phyloP scores from a whole-genome alignment of 129 eudicot species.

The Lactuca sativa region DNA sequence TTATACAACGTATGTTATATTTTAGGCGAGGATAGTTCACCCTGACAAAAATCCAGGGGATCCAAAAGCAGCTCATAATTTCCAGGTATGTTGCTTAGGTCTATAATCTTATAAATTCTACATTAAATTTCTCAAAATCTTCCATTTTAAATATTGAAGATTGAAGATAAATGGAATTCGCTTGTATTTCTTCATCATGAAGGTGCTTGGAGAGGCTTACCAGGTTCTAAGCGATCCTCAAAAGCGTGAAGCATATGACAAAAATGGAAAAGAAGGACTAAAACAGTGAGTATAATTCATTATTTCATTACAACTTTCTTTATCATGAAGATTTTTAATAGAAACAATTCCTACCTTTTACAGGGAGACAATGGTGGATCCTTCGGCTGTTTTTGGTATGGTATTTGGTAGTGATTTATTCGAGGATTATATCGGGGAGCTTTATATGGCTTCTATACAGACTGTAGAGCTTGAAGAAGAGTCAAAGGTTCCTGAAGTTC shows the following conservation, averaged over 20 bases:
- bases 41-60: conserved; percentile 95
- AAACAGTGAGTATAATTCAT: conserved; percentile 47
- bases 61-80: conserved; percentile 77
- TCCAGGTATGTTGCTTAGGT: conserved; percentile 44
- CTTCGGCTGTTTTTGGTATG: conserved; percentile 90
- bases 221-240: conserved; percentile 88
- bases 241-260: conserved; percentile 88
- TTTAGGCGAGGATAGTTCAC: conserved; percentile 78
- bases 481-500: conserved; percentile 54
- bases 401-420: conserved; percentile 80
- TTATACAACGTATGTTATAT: conserved; percentile 23
- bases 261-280: conserved; percentile 69
- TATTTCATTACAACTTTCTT: background rate
- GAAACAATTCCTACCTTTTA: background rate
- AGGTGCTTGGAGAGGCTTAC: conserved; percentile 96
- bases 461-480: conserved; percentile 62
- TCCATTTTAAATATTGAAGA: background rate
- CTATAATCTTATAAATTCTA: background rate
- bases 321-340: background rate
- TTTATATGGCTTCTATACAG: conserved; percentile 61
- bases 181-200: conserved; percentile 16
- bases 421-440: conserved; percentile 84
- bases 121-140: background rate
- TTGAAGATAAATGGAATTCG: conserved; percentile 4
- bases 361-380: conserved; percentile 87